phyloP scores from a whole-genome alignment of 441 rosid species.

The Geranium incanum region DNA sequence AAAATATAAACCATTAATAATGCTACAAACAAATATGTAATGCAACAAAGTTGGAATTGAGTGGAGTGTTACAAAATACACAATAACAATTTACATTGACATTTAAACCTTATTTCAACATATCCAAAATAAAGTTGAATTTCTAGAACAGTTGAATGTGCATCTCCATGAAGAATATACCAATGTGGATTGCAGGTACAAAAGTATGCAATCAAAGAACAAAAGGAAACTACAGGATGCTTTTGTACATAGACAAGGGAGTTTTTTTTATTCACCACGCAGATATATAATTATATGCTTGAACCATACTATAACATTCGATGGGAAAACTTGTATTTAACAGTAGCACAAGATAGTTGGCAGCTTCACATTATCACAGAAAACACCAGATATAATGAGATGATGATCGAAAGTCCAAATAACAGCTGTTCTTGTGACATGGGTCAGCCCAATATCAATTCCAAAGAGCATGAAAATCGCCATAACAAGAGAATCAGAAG shows the following conservation, averaged over 20 bases:
- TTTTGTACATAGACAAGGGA: not conserved
- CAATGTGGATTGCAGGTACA: slow-evolving; percentile 5
- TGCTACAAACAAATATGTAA: slow-evolving; percentile 6
- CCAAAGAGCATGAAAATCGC: not conserved
- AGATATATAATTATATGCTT: not conserved
- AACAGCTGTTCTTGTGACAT: not conserved
- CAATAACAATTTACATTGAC: not conserved
- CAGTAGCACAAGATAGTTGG: not conserved
- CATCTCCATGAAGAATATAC: not conserved
- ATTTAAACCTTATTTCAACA: not conserved
- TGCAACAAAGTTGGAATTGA: not conserved
- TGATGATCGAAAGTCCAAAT: not conserved
- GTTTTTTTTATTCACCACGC: not conserved
- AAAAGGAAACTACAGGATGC: not conserved
- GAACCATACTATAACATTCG: not conserved
- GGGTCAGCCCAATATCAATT: not conserved
- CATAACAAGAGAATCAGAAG: not conserved
- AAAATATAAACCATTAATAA: slow-evolving; percentile 16
- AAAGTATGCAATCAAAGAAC: not conserved
- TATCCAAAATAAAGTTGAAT: not conserved
- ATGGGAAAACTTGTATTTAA: not conserved
- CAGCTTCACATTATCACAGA: not conserved
- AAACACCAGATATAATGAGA: slow-evolving; percentile 4
- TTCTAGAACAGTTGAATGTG: not conserved
- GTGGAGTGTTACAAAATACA: not conserved